Evolutionary conservation across 2,329 filamentous ascomycete genomes (phyloP).

Genomic region (Lachnellula subtilissima): DNA sequence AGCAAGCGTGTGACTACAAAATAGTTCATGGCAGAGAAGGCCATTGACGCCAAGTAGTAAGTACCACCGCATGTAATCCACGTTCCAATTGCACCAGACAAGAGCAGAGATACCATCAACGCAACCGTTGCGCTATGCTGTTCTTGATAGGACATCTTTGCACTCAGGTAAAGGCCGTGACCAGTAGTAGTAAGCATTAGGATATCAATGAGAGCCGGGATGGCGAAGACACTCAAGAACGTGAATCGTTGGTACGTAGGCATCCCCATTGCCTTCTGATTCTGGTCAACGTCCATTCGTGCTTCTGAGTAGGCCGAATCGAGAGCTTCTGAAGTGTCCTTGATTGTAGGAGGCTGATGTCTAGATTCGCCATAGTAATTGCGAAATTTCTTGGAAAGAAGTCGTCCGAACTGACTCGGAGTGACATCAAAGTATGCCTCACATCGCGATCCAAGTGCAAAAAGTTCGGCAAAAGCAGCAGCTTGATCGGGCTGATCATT

Average conservation of each 20-base stretch:
- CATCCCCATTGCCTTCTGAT: constrained; percentile 40
- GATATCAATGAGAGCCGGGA: constrained; percentile 59
- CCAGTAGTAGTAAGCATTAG: constrained; percentile 53
- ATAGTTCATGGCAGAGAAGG: constrained; percentile 42
- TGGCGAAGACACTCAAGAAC: constrained; percentile 57
- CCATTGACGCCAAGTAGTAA: constrained; percentile 56
- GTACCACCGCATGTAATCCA: constrained; percentile 60
- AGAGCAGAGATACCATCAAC: constrained; percentile 52
- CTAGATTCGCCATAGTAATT: constrained; percentile 40
- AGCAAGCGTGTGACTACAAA: constrained; percentile 42
- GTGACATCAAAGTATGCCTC: constrained; percentile 56
- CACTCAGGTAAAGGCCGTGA: constrained; percentile 56
- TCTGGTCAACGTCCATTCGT: constrained; percentile 46
- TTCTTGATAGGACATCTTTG: constrained; percentile 47
- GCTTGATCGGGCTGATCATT: constrained; percentile 58
- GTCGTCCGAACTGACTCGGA: constrained; percentile 43
- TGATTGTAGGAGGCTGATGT: constrained; percentile 44
- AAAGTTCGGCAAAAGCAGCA: constrained; percentile 59
- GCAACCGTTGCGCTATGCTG: constrained; percentile 50
- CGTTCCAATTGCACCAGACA: constrained; percentile 57
- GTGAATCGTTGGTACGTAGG: constrained; percentile 33
- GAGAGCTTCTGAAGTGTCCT: constrained; percentile 44
- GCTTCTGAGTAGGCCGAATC: constrained; percentile 46
- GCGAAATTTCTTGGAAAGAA: constrained; percentile 29
- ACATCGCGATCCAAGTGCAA: constrained; percentile 58